phyloP scores from a whole-genome alignment of 1,284 basidiomycete species.

The Moesziomyces globuligerus region DNA sequence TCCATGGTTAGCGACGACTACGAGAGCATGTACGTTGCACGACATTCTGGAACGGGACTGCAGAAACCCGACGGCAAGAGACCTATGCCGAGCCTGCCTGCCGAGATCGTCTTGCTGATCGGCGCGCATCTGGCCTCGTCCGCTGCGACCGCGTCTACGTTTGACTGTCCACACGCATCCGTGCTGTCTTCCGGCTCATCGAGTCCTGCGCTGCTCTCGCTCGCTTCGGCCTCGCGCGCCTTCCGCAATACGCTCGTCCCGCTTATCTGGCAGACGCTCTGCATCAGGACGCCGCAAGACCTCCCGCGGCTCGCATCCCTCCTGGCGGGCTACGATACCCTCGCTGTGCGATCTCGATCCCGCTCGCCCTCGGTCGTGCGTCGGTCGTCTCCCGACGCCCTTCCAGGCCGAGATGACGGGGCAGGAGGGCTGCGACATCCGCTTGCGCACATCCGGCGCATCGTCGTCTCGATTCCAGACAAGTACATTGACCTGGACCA shows the following conservation, averaged over 20 bases:
- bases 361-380: neutral
- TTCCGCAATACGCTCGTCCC: constrained; percentile 20
- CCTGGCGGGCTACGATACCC: constrained; percentile 18
- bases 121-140: constrained; percentile 4
- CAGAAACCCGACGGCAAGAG: too few relatives aligned
- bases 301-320: constrained; percentile 17
- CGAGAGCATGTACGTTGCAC: too few relatives aligned
- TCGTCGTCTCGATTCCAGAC: constrained; percentile 21
- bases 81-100: constrained; percentile 10
- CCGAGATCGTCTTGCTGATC: constrained; percentile 29
- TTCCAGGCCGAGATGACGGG: neutral
- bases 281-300: constrained; percentile 27
- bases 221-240: constrained; percentile 7
- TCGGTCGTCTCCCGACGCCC: neutral
- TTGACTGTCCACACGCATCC: constrained; percentile 9
- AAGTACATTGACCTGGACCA: constrained; percentile 33
- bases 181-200: neutral
- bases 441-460: constrained; percentile 11
- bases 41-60: too few relatives aligned
- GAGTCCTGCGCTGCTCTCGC: constrained; percentile 1
- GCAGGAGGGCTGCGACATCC: constrained; percentile 10
- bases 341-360: constrained; percentile 13
- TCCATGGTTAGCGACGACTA: too few relatives aligned
- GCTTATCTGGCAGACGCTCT: constrained; percentile 25
- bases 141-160: neutral